Conservation (phyloP, 805 yeast species). For the Jamesozyma rosinii region DNA sequence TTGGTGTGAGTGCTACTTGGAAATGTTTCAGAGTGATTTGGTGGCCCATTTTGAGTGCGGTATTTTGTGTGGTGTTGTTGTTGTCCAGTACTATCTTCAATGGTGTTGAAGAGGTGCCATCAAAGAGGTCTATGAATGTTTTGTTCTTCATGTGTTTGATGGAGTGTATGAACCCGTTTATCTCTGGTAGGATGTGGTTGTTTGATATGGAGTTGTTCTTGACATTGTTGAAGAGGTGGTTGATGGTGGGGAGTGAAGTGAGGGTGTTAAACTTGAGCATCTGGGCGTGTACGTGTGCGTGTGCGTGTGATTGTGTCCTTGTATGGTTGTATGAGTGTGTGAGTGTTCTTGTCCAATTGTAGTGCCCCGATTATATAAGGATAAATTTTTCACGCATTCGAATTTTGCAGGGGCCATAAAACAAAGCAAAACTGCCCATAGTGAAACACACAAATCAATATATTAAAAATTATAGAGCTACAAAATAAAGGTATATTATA, state of each 20-base stretch:
- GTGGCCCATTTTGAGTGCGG: slow-evolving; percentile 22
- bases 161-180: slow-evolving; percentile 69
- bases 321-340: no score
- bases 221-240: slow-evolving; percentile 1
- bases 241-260: background rate
- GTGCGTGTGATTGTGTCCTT: no score
- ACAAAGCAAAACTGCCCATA: no score
- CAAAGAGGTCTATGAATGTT: slow-evolving; percentile 70
- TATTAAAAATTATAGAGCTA: no score
- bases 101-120: slow-evolving; percentile 55
- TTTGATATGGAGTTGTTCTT: slow-evolving; percentile 4
- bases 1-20: slow-evolving; percentile 14
- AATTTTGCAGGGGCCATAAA: no score
- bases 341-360: no score
- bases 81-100: slow-evolving; percentile 45
- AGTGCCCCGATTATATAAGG: no score
- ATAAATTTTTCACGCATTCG: no score
- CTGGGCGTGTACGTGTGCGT: no score
- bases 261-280: background rate
- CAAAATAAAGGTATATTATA: no score
- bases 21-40: slow-evolving; percentile 38
- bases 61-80: slow-evolving; percentile 7
- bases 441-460: no score
- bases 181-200: slow-evolving; percentile 7
- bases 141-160: slow-evolving; percentile 65